phyloP scores from a whole-genome alignment of 2,329 filamentous ascomycete genomes.

The Paraphoma sp. region DNA sequence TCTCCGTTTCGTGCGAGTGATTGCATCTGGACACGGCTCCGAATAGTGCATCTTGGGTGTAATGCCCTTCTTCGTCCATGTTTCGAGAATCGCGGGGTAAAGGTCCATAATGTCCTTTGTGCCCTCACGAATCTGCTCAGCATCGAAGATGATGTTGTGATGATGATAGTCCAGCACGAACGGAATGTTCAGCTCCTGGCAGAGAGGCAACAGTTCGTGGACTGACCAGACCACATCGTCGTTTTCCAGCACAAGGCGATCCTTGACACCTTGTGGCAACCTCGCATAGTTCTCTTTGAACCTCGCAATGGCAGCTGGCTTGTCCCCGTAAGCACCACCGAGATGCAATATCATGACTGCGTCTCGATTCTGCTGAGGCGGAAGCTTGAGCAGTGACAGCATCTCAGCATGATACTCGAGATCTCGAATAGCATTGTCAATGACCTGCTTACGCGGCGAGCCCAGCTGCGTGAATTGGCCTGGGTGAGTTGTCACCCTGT shows the following conservation, averaged over 20 bases:
- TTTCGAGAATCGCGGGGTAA: slow-evolving; percentile 78
- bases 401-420: slow-evolving; percentile 88
- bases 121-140: slow-evolving; percentile 75
- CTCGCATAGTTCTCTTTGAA: slow-evolving; percentile 77
- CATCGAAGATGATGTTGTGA: slow-evolving; percentile 91
- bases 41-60: slow-evolving; percentile 98
- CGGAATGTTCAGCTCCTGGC: slow-evolving; percentile 93
- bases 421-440: slow-evolving; percentile 78
- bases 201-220: slow-evolving; percentile 86
- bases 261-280: slow-evolving; percentile 74
- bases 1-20: slow-evolving; percentile 78
- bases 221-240: slow-evolving; percentile 94
- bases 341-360: slow-evolving; percentile 96
- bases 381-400: slow-evolving; percentile 76
- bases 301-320: slow-evolving; percentile 75
- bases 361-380: slow-evolving; percentile 79
- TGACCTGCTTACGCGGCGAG: slow-evolving; percentile 78
- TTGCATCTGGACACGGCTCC: slow-evolving; percentile 76
- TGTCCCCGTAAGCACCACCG: slow-evolving; percentile 90
- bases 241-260: slow-evolving; percentile 87
- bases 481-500: slow-evolving; percentile 88
- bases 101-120: slow-evolving; percentile 80
- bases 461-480: slow-evolving; percentile 91
- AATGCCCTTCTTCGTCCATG: slow-evolving; percentile 84
- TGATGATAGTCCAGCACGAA: slow-evolving; percentile 93